Base-by-base conservation (phyloP, 2,329 filamentous ascomycete species). In the Hymenoscyphus occultus region DNA sequence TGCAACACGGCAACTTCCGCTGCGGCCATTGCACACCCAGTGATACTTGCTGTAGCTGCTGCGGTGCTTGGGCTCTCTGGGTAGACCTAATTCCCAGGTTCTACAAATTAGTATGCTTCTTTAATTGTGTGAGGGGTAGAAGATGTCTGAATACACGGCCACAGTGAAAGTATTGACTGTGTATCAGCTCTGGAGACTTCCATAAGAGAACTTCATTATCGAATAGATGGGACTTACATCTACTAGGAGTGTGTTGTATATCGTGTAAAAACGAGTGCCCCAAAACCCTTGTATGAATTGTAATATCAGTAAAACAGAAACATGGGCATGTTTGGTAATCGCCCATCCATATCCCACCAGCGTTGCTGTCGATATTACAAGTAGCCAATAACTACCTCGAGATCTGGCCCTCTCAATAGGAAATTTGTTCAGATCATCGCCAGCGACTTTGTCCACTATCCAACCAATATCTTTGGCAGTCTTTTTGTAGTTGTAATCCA, bases 31-130 rank as follows among this genome's bases (percentile, higher is more conserved):
- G 84, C 74, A 71, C 86, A 89, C 13, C 86, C 78, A 6, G 84
- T 80, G 9, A 90, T 76, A 65, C 89, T 89, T 67, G 84, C 85
- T 0, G 86, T 82, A 0, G 86, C 86, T 5, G 85, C 84, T 0
- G 84, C 84, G 0, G 85, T 86, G 0, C 84, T 84, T 0, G 86
- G 84, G 0, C 82, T 80, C 14, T 81, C 76, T 0, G 85, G 2
- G 28, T 28, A 28, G 28, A 28, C 28, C 28, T 28, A 28, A 2
- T 28, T 28, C 28, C 1, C 28, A 28, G 28, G 28, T 3, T 3
- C 28, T 28, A 1, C 28, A 28, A 28, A 28, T 28, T 2, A 28
- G 28, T 28, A 28, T 28, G 28, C 28, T 28, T 28, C 28, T 28
- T 28, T 28, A 2, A 28, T 28, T 28, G 28, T 28, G 28, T 28